Conservation (phyloP, 177 flowering plant species). For the Vitis hybrid region DNA sequence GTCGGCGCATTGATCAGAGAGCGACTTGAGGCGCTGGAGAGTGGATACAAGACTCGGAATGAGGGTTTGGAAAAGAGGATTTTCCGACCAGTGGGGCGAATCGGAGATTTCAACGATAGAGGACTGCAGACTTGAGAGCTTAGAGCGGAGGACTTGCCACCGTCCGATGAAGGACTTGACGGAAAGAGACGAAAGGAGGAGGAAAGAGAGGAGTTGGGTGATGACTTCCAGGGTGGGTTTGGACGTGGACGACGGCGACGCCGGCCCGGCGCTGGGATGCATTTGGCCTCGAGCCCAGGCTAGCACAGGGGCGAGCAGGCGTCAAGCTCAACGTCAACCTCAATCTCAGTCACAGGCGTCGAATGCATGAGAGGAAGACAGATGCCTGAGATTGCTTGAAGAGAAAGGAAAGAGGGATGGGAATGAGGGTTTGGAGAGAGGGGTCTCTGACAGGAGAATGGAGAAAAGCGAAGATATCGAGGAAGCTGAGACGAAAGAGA, state of each 20-base stretch:
- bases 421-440: not conserved
- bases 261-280: conserved; percentile 27
- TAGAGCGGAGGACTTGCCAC: conserved; percentile 59
- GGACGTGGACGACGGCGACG: conserved; percentile 23
- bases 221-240: conserved; percentile 37
- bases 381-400: conserved; percentile 10
- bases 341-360: not conserved
- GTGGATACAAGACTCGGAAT: conserved; percentile 59
- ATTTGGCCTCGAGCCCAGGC: conserved; percentile 12
- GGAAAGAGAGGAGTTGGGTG: conserved; percentile 41
- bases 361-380: conserved; percentile 12
- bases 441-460: conserved; percentile 9
- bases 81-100: conserved; percentile 50
- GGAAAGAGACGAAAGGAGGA: conserved; percentile 46
- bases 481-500: not conserved
- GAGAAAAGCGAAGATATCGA: conserved; percentile 7
- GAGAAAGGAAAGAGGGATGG: conserved; percentile 17
- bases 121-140: conserved; percentile 47
- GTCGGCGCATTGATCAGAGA: conserved; percentile 45
- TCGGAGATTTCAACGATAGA: conserved; percentile 41
- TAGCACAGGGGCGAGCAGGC: conserved; percentile 5
- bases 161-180: conserved; percentile 54
- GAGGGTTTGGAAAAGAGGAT: conserved; percentile 55
- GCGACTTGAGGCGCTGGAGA: conserved; percentile 46
- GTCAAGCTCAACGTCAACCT: not conserved